phyloP scores from a whole-genome alignment of 2,329 filamentous ascomycete species.

The Colletotrichum liaoningense region DNA sequence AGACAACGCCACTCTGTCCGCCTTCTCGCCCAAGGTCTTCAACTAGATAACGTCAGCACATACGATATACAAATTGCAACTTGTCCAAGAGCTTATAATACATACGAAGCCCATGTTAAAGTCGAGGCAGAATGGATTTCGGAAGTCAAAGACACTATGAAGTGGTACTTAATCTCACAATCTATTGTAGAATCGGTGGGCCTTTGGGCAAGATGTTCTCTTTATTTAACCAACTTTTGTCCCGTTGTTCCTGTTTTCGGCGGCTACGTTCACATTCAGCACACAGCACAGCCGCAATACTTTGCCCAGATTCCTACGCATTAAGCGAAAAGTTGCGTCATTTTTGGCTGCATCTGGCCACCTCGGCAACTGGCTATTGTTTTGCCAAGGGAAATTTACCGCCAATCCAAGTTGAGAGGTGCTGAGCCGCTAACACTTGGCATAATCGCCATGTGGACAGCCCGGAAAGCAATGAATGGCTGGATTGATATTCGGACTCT shows the following conservation, averaged over 20 bases:
- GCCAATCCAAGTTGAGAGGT: not conserved
- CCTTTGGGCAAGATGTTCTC: not conserved
- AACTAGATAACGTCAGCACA: not conserved
- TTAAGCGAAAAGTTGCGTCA: not conserved
- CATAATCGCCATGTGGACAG: not conserved
- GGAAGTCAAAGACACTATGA: no score
- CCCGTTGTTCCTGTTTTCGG: no score
- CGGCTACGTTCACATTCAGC: not conserved
- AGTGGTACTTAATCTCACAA: not conserved
- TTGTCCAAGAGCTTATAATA: no score
- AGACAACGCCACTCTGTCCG: not conserved
- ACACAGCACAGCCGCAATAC: not conserved
- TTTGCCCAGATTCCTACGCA: no score
- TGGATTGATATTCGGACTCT: no score
- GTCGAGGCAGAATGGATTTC: no score
- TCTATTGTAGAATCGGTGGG: no score
- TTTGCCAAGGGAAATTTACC: not conserved
- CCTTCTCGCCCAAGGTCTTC: not conserved
- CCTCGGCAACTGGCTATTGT: not conserved
- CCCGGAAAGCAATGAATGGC: not conserved
- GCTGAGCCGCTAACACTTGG: not conserved
- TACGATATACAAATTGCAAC: no score
- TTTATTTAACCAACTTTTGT: not conserved
- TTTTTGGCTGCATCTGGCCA: no score
- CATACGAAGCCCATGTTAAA: slow-evolving; percentile 3